Conservation (phyloP, 2,329 filamentous ascomycete genomes). For the Xylariaceae sp. region DNA sequence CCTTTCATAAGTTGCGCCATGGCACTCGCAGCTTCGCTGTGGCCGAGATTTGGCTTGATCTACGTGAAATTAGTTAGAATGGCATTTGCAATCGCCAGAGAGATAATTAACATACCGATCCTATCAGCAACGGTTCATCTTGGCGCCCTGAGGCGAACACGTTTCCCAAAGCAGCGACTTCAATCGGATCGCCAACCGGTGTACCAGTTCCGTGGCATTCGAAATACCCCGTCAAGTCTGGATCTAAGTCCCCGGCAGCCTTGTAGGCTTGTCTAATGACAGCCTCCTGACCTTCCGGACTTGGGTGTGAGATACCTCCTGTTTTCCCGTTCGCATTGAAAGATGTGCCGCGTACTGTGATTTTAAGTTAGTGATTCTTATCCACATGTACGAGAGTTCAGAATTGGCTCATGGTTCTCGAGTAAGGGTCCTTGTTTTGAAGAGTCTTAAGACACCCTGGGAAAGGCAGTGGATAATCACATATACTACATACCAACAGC, state of each 20-base stretch:
- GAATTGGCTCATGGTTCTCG: too few species aligned
- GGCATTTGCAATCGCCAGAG: not conserved
- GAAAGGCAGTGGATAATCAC: too few species aligned
- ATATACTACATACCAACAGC: slow-evolving; percentile 13
- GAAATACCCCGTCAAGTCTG: slow-evolving; percentile 17
- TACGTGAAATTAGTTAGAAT: too few species aligned
- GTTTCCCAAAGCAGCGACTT: slow-evolving; percentile 6
- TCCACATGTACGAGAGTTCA: too few species aligned
- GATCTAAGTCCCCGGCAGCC: slow-evolving; percentile 11
- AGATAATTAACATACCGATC: not conserved
- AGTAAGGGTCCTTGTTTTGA: too few species aligned
- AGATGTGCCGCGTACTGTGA: slow-evolving; percentile 16
- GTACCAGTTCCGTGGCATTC: slow-evolving; percentile 20
- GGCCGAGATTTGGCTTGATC: slow-evolving; percentile 2
- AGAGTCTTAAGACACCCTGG: too few species aligned
- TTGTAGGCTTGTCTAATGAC: slow-evolving; percentile 24
- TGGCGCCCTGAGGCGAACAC: not conserved
- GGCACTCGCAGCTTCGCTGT: slow-evolving; percentile 3
- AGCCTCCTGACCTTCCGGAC: slow-evolving; percentile 20
- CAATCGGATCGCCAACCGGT: slow-evolving; percentile 12
- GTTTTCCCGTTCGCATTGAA: slow-evolving; percentile 30
- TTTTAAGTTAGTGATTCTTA: too few species aligned
- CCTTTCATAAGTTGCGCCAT: slow-evolving; percentile 1
- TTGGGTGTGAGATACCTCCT: slow-evolving; percentile 32
- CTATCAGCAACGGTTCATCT: slow-evolving; percentile 5